Percentiles rank a stretch among this genome's conserved stretches.
These are phyloP conservation scores for Prototheca cutis DNA, from an alignment of 163 green algal species.

Conservation along the genomic window DNA sequence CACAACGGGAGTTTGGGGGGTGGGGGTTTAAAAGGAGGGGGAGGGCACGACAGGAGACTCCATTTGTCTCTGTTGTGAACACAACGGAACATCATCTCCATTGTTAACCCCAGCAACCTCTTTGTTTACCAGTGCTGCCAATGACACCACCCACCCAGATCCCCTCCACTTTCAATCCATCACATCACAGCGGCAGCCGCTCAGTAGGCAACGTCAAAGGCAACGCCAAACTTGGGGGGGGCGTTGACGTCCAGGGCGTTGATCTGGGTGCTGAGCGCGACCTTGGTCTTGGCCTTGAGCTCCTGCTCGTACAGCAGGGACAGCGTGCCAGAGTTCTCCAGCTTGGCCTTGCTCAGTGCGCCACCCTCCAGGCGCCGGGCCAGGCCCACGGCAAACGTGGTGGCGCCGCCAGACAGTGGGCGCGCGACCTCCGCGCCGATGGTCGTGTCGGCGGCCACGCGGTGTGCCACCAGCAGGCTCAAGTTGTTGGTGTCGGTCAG, in stretches of 20 bases:
- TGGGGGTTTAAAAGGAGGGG: too few relatives aligned
- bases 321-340: slow-evolving; percentile 37
- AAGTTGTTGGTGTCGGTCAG: slow-evolving; percentile 18
- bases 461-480: slow-evolving; percentile 35
- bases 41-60: too few relatives aligned
- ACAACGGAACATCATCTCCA: too few relatives aligned
- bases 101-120: too few relatives aligned
- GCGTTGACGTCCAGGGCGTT: slow-evolving; percentile 30
- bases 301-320: slow-evolving; percentile 37
- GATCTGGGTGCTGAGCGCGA: slow-evolving; percentile 30
- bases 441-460: slow-evolving; percentile 22
- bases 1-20: too few relatives aligned
- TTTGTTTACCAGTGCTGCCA: too few relatives aligned
- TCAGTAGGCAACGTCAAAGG: slow-evolving; percentile 37
- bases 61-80: too few relatives aligned
- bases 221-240: slow-evolving; percentile 36
- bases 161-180: too few relatives aligned
- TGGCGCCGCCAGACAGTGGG: slow-evolving; percentile 14
- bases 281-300: slow-evolving; percentile 27
- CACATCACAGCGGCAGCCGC: too few relatives aligned
- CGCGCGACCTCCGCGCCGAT: slow-evolving; percentile 34
- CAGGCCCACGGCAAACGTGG: slow-evolving; percentile 15
- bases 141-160: too few relatives aligned
- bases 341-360: slow-evolving; percentile 34
- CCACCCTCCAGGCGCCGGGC: slow-evolving; percentile 20